These are phyloP conservation scores for Naematelia encephala DNA, from an alignment of 768 basidiomycete species.

Conservation along the genomic window DNA sequence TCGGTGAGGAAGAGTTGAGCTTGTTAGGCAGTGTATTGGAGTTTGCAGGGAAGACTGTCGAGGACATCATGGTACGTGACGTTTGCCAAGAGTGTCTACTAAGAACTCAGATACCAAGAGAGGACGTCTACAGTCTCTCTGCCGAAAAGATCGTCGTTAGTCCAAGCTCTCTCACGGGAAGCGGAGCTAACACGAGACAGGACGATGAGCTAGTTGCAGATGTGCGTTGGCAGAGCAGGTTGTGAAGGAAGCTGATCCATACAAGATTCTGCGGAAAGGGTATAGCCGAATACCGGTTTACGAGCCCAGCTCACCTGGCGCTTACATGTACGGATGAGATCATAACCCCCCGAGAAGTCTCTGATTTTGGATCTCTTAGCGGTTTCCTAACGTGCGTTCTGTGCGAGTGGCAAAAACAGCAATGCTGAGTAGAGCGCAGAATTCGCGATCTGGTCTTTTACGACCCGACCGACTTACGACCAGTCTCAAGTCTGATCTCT, in stretches of 20 bases:
- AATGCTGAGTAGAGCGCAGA: constrained; percentile 10
- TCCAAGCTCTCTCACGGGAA: neutral
- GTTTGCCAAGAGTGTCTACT: neutral
- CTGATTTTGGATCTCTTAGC: constrained; percentile 7
- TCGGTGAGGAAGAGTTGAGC: constrained; percentile 40
- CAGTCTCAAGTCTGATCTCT: constrained; percentile 27
- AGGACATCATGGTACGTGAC: constrained; percentile 39
- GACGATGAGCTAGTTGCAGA: constrained; percentile 29
- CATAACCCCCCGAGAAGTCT: neutral
- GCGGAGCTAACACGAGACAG: constrained; percentile 1
- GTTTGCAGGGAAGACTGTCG: constrained; percentile 43
- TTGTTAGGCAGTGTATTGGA: constrained; percentile 44
- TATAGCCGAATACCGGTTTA: constrained; percentile 44
- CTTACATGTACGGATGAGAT: constrained; percentile 33
- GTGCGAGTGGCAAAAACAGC: neutral
- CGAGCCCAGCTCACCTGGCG: constrained; percentile 32
- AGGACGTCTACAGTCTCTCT: constrained; percentile 38
- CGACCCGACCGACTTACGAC: constrained; percentile 37
- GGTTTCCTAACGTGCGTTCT: constrained; percentile 23
- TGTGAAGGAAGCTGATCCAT: neutral
- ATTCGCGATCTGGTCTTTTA: constrained; percentile 38
- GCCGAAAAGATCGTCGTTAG: constrained; percentile 43
- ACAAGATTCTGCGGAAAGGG: constrained; percentile 39
- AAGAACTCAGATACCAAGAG: constrained; percentile 36
- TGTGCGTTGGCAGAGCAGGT: constrained; percentile 7